phyloP scores from a whole-genome alignment of 2,329 filamentous ascomycete species.

The Colletotrichum tabaci region DNA sequence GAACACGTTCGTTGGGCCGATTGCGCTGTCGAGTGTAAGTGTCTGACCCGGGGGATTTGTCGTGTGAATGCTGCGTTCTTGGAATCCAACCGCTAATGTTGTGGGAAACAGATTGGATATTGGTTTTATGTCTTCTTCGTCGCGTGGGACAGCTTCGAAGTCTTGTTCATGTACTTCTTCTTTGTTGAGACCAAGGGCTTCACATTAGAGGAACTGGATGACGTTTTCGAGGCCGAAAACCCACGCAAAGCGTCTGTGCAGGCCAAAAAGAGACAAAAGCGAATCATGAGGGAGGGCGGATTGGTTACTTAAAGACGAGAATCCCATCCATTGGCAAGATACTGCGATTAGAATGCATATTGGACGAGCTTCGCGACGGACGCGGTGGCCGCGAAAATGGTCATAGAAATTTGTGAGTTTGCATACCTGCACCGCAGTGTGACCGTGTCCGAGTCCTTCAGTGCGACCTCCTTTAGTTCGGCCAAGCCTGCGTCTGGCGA shows the following conservation, averaged over 20 bases:
- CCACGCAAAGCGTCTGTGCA: slow-evolving; percentile 53
- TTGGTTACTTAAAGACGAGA: not conserved
- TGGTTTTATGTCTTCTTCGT: slow-evolving; percentile 57
- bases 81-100: slow-evolving; percentile 24
- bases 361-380: too few species aligned
- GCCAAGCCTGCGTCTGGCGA: too few species aligned
- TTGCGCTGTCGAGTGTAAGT: slow-evolving; percentile 48
- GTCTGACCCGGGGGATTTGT: slow-evolving; percentile 15
- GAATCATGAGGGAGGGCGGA: slow-evolving; percentile 40
- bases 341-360: too few species aligned
- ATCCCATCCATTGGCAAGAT: too few species aligned
- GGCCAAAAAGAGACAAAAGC: slow-evolving; percentile 54
- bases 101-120: slow-evolving; percentile 48
- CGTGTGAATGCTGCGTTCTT: not conserved
- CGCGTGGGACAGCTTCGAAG: slow-evolving; percentile 54
- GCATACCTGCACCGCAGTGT: too few species aligned
- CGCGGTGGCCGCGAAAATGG: too few species aligned
- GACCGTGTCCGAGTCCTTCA: too few species aligned
- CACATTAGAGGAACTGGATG: slow-evolving; percentile 69
- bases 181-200: slow-evolving; percentile 66
- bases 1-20: slow-evolving; percentile 52
- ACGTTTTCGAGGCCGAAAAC: slow-evolving; percentile 62
- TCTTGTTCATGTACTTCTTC: slow-evolving; percentile 45
- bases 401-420: too few species aligned
- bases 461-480: too few species aligned